Conservation (phyloP, 371 early-diverging fungal genomes). For the Coemansia sp. region DNA sequence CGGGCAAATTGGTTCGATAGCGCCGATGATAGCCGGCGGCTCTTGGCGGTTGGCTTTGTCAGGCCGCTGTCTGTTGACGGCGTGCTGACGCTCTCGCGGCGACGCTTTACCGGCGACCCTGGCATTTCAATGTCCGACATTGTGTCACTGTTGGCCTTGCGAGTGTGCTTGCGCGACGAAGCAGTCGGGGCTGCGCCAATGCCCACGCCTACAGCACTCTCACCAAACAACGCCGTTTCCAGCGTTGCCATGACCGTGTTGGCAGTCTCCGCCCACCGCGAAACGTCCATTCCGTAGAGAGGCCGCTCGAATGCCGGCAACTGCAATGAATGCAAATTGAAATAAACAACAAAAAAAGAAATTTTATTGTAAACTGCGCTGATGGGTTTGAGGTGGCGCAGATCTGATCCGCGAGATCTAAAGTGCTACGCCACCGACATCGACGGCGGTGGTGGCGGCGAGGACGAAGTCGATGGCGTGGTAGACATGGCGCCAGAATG, state of each 20-base stretch:
- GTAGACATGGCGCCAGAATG: slow-evolving; percentile 7
- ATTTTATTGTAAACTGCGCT: neutral
- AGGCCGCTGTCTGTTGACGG: slow-evolving; percentile 5
- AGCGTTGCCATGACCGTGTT: slow-evolving; percentile 31
- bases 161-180: slow-evolving; percentile 36
- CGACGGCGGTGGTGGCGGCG: neutral
- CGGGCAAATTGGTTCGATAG: slow-evolving; percentile 48
- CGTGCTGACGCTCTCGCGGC: slow-evolving; percentile 36
- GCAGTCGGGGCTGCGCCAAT: neutral
- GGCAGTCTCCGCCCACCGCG: slow-evolving; percentile 27
- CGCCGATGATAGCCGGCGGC: slow-evolving; percentile 33
- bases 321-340: slow-evolving; percentile 1
- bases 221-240: slow-evolving; percentile 39
- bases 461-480: slow-evolving; percentile 3
- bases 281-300: slow-evolving; percentile 14
- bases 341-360: neutral
- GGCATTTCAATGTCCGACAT: slow-evolving; percentile 38
- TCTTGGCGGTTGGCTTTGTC: slow-evolving; percentile 25
- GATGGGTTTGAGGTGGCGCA: neutral
- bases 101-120: slow-evolving; percentile 36
- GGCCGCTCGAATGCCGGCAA: neutral
- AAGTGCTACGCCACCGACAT: too few species aligned
- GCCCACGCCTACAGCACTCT: slow-evolving; percentile 4
- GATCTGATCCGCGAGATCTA: neutral
- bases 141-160: slow-evolving; percentile 34